Conservation (phyloP, 768 basidiomycete genomes). For the Lactifluus hygrophoroides region DNA sequence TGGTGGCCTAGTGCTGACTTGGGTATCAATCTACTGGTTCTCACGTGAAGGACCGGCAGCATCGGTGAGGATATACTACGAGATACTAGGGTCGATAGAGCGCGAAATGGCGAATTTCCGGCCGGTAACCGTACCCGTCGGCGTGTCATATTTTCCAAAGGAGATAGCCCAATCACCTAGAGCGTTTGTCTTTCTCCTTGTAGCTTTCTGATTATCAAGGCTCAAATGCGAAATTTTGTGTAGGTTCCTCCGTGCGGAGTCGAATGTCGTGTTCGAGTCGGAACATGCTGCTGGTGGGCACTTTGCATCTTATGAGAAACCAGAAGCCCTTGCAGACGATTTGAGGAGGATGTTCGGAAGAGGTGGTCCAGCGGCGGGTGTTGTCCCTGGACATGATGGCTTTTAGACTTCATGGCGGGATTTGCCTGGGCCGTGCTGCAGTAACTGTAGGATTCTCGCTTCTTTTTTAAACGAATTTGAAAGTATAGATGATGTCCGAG, state of each 20-base stretch:
- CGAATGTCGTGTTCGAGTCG: constrained; percentile 39
- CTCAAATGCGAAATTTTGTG: neutral
- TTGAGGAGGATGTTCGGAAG: constrained; percentile 49
- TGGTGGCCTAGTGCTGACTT: constrained; percentile 40
- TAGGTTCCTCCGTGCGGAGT: constrained; percentile 22
- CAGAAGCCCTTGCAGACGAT: constrained; percentile 40
- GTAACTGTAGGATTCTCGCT: too few species aligned
- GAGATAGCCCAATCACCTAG: constrained; percentile 33
- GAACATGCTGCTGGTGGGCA: constrained; percentile 47
- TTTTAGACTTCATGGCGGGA: neutral
- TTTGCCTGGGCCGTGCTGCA: neutral
- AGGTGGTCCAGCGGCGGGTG: constrained; percentile 40
- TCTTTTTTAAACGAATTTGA: too few species aligned
- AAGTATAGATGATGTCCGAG: too few species aligned
- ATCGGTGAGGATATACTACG: constrained; percentile 52
- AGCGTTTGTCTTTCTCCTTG: constrained; percentile 28
- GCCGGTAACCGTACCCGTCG: constrained; percentile 33
- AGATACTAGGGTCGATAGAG: constrained; percentile 21
- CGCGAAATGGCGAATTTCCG: neutral
- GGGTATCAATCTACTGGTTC: constrained; percentile 53
- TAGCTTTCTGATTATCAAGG: neutral
- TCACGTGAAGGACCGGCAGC: constrained; percentile 51
- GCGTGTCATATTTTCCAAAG: constrained; percentile 44
- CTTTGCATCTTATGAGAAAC: constrained; percentile 47
- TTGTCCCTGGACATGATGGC: constrained; percentile 30